Evolutionary conservation across 441 rosid genomes (phyloP).

Genomic region (Pelargonium myrrhifolium): DNA sequence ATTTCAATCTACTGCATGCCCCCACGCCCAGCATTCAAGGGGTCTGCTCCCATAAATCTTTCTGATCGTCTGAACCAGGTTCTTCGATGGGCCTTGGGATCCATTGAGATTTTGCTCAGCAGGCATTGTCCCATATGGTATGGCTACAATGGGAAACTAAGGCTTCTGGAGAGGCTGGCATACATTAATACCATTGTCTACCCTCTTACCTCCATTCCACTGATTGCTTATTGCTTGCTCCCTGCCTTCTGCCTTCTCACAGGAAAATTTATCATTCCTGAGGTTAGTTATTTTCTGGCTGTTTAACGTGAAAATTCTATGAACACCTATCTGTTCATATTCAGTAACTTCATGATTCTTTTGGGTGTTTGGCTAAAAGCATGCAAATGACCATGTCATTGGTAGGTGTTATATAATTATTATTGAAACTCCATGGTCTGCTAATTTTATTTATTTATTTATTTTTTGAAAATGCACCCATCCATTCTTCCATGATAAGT

Average conservation of each 20-base stretch:
- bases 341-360: not conserved
- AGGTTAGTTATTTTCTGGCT: conserved; percentile 37
- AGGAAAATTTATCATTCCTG: conserved; percentile 87
- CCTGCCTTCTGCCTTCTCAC: conserved; percentile 94
- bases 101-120: conserved; percentile 92
- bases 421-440: not conserved
- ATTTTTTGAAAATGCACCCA: not conserved
- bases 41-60: conserved; percentile 95
- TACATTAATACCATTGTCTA: conserved; percentile 83
- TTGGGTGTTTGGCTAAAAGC: not conserved
- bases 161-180: conserved; percentile 76
- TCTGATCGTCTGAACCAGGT: conserved; percentile 99
- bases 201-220: conserved; percentile 87
- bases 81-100: conserved; percentile 94
- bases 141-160: conserved; percentile 85
- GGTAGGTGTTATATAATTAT: not conserved
- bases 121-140: conserved; percentile 98
- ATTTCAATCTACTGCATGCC: no score
- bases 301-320: not conserved
- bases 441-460: no score
- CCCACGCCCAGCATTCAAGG: no score
- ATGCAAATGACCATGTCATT: not conserved
- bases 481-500: not conserved
- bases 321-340: not conserved
- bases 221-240: conserved; percentile 71